Conservation (phyloP, 371 early-diverging fungal genomes). For the Batrachochytrium dendrobatidis region DNA sequence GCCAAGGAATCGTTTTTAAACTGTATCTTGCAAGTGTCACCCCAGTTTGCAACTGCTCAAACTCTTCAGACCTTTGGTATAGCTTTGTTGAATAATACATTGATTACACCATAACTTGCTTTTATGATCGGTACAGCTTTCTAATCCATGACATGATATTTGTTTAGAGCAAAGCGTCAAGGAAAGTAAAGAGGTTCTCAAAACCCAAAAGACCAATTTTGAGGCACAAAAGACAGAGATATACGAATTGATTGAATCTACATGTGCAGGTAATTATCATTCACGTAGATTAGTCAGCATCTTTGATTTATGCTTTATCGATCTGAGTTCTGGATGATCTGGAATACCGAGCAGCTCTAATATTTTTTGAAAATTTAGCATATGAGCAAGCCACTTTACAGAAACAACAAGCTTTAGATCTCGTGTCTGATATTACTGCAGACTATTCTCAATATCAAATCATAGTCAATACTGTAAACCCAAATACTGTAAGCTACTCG, state of each 20-base stretch:
- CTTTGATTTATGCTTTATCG: too few relatives aligned
- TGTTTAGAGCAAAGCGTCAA: constrained; percentile 4
- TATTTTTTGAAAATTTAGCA: not conserved
- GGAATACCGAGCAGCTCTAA: not conserved
- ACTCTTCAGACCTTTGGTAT: constrained; percentile 11
- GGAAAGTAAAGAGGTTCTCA: constrained; percentile 13
- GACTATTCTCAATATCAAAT: not conserved
- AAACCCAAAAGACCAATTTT: constrained; percentile 14
- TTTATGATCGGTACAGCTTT: not conserved
- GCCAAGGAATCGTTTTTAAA: constrained; percentile 49
- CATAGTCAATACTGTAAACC: not conserved
- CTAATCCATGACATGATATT: not conserved
- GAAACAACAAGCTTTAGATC: not conserved
- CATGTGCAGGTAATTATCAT: constrained; percentile 6
- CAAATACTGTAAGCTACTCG: not conserved
- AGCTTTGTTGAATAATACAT: constrained; percentile 2
- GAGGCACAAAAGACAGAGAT: constrained; percentile 9
- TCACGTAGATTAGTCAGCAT: too few relatives aligned
- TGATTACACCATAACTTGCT: not conserved
- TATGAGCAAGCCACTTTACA: not conserved
- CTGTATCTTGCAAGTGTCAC: constrained; percentile 34
- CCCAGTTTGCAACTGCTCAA: constrained; percentile 12
- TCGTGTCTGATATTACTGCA: not conserved
- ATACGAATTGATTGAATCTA: constrained; percentile 5
- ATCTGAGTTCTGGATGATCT: not conserved